Conservation (phyloP, 495 filamentous ascomycete genomes). For the Penicillium arizonense region DNA sequence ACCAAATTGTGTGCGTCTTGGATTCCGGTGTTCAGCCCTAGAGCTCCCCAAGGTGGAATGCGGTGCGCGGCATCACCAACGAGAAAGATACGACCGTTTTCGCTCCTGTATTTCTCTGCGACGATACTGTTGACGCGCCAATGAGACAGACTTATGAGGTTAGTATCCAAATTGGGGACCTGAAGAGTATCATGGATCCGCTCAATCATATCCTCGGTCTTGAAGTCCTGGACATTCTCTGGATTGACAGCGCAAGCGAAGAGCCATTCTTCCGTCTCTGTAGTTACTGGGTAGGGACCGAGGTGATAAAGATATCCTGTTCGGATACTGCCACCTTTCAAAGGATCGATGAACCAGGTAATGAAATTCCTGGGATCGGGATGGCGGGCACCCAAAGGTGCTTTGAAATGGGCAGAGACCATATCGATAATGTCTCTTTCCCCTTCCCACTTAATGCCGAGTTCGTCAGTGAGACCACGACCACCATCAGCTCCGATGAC, state of each 20-base stretch:
- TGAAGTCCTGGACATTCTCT: slow-evolving; percentile 16
- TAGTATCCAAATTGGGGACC: slow-evolving; percentile 15
- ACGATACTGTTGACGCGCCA: slow-evolving; percentile 14
- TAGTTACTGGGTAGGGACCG: slow-evolving; percentile 12
- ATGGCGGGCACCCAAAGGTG: slow-evolving; percentile 18
- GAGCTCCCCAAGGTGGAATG: slow-evolving; percentile 46
- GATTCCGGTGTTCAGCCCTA: slow-evolving; percentile 52
- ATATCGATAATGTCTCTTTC: slow-evolving; percentile 21
- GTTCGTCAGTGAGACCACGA: slow-evolving; percentile 6
- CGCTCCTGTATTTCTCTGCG: slow-evolving; percentile 8
- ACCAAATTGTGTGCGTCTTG: slow-evolving; percentile 49
- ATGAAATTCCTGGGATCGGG: slow-evolving; percentile 24
- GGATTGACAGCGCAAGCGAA: slow-evolving; percentile 20
- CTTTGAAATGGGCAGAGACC: slow-evolving; percentile 19
- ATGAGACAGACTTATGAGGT: slow-evolving; percentile 15
- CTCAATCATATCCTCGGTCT: slow-evolving; percentile 12
- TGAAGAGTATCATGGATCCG: slow-evolving; percentile 16
- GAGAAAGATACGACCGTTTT: slow-evolving; percentile 40
- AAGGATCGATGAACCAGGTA: slow-evolving; percentile 19
- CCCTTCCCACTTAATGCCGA: slow-evolving; percentile 13
- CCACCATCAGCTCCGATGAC: slow-evolving; percentile 18
- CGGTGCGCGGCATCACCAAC: slow-evolving; percentile 54
- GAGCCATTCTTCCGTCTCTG: slow-evolving; percentile 23
- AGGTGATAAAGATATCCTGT: slow-evolving; percentile 20
- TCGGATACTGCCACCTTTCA: slow-evolving; percentile 16